Evolutionary conservation across 177 flowering plant species (phyloP).

Genomic region (Vitis hybrid): DNA sequence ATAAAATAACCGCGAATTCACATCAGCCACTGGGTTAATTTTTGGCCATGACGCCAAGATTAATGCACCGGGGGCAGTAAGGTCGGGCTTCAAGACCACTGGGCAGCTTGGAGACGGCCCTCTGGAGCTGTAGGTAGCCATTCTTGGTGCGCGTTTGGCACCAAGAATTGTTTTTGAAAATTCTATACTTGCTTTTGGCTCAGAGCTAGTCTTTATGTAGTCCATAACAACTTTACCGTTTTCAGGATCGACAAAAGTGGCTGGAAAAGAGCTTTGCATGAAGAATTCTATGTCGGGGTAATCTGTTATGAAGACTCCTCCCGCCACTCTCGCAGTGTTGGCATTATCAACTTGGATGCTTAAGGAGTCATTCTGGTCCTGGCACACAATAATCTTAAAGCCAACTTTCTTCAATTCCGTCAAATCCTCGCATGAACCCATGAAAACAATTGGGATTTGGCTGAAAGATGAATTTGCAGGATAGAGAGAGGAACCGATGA

Average conservation of each 20-base stretch:
- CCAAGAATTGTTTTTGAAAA: slow-evolving; percentile 36
- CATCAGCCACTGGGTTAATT: slow-evolving; percentile 4
- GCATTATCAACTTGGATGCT: slow-evolving; percentile 27
- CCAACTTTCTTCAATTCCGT: slow-evolving; percentile 24
- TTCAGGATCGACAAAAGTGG: slow-evolving; percentile 23
- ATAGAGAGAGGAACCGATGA: slow-evolving; percentile 39
- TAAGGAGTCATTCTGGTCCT: slow-evolving; percentile 21
- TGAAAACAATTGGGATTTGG: slow-evolving; percentile 28
- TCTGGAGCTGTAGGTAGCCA: slow-evolving; percentile 52
- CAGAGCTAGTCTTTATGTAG: slow-evolving; percentile 25
- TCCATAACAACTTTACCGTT: slow-evolving; percentile 26
- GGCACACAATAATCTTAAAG: slow-evolving; percentile 41
- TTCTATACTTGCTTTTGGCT: slow-evolving; percentile 32
- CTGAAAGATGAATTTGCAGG: slow-evolving; percentile 20
- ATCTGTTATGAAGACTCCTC: slow-evolving; percentile 45
- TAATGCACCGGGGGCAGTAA: slow-evolving; percentile 45
- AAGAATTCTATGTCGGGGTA: slow-evolving; percentile 17
- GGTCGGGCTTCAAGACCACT: slow-evolving; percentile 53
- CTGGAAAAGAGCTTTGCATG: slow-evolving; percentile 34
- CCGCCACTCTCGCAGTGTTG: slow-evolving; percentile 23
- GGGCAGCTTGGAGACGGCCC: slow-evolving; percentile 57
- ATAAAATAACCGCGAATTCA: slow-evolving; percentile 4
- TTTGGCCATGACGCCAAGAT: slow-evolving; percentile 57
- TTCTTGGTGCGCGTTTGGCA: slow-evolving; percentile 45
- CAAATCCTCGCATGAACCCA: slow-evolving; percentile 21